phyloP scores from a whole-genome alignment of 306 rosid species.

The Prunus davidiana region DNA sequence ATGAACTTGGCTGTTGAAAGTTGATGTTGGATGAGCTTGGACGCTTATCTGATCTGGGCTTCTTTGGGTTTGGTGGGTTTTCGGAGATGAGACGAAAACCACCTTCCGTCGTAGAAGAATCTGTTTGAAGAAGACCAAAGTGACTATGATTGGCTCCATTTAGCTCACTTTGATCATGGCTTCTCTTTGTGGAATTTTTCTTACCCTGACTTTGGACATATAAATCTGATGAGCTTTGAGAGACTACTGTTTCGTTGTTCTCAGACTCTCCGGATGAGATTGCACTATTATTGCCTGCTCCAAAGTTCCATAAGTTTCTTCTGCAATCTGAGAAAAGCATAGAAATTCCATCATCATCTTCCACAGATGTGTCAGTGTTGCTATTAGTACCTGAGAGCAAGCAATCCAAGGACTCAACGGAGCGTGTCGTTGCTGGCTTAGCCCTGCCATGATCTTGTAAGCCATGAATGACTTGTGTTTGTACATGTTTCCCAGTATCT shows the following conservation, averaged over 20 bases:
- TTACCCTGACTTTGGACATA: not conserved
- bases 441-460: slow-evolving; percentile 14
- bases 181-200: slow-evolving; percentile 39
- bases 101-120: slow-evolving; percentile 33
- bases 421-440: slow-evolving; percentile 18
- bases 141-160: slow-evolving; percentile 14
- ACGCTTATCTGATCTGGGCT: slow-evolving; percentile 47
- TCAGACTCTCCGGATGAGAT: slow-evolving; percentile 56
- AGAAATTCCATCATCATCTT: slow-evolving; percentile 56
- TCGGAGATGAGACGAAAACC: slow-evolving; percentile 51
- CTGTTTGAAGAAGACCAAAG: slow-evolving; percentile 38
- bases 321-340: slow-evolving; percentile 46
- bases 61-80: slow-evolving; percentile 49
- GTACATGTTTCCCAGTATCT: slow-evolving; percentile 21
- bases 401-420: slow-evolving; percentile 52
- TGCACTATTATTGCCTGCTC: slow-evolving; percentile 25
- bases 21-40: slow-evolving; percentile 64
- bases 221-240: slow-evolving; percentile 41
- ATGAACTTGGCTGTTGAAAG: slow-evolving; percentile 66
- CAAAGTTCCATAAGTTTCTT: slow-evolving; percentile 53
- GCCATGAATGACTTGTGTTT: slow-evolving; percentile 23
- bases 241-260: slow-evolving; percentile 26
- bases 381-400: slow-evolving; percentile 50
- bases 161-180: slow-evolving; percentile 27
- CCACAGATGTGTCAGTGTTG: slow-evolving; percentile 30